phyloP scores from a whole-genome alignment of 306 rosid species.

The Parietaria judaica region DNA sequence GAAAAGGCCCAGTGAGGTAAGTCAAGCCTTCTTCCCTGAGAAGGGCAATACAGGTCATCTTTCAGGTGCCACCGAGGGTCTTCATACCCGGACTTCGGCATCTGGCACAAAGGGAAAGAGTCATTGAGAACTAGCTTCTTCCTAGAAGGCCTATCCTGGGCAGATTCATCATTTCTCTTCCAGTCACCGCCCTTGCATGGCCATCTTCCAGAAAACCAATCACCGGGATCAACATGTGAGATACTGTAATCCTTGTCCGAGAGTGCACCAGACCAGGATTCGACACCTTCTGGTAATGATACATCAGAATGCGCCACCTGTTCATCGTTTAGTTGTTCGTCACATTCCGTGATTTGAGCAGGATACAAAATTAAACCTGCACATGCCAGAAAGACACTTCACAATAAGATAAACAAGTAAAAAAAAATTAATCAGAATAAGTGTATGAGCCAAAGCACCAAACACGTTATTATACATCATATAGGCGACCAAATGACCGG shows the following conservation, averaged over 20 bases:
- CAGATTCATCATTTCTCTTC: slow-evolving; percentile 79
- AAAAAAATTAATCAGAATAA: neutral
- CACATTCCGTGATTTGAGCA: slow-evolving; percentile 26
- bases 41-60: slow-evolving; percentile 83
- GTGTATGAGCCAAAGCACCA: neutral
- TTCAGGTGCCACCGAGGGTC: slow-evolving; percentile 93
- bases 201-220: slow-evolving; percentile 84
- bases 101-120: slow-evolving; percentile 74
- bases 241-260: slow-evolving; percentile 49
- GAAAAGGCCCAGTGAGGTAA: slow-evolving; percentile 88
- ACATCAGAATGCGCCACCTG: slow-evolving; percentile 34
- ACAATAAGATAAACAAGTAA: neutral
- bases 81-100: slow-evolving; percentile 81
- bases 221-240: slow-evolving; percentile 38
- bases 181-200: slow-evolving; percentile 99
- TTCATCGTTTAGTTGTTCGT: slow-evolving; percentile 39
- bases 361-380: slow-evolving; percentile 55
- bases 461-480: too few relatives aligned
- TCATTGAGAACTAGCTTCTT: slow-evolving; percentile 80
- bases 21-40: slow-evolving; percentile 74
- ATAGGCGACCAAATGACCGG: too few relatives aligned
- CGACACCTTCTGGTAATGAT: slow-evolving; percentile 27
- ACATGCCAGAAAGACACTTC: slow-evolving; percentile 8
- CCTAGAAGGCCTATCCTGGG: slow-evolving; percentile 58
- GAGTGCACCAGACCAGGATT: slow-evolving; percentile 28